A percentile compares a stretch with the other conserved stretches of the same genome.
phyloP scores from a whole-genome alignment of 2,329 filamentous ascomycete species.

The Penicillium hesseltinei region DNA sequence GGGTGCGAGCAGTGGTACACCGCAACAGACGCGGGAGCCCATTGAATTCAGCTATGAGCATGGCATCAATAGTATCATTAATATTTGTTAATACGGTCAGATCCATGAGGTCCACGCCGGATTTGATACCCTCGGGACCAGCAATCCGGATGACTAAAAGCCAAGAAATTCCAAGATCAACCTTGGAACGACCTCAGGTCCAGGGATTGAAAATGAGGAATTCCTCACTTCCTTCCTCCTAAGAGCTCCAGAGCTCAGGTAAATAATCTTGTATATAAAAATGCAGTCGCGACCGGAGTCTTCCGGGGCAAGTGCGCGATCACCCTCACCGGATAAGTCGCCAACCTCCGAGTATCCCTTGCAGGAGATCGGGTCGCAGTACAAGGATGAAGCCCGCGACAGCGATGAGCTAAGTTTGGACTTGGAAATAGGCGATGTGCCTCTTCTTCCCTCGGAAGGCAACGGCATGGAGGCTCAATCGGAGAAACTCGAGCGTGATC shows the following conservation, averaged over 20 bases:
- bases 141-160: conserved; percentile 8
- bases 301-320: background rate
- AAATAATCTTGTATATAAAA: background rate
- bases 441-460: conserved; percentile 14
- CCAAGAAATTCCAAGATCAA: conserved; percentile 1
- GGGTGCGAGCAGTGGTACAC: background rate
- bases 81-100: background rate
- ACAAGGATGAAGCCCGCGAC: conserved; percentile 9
- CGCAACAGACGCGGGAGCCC: background rate
- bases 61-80: background rate
- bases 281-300: conserved; percentile 12
- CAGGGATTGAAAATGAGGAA: background rate
- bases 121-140: background rate
- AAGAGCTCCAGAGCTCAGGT: background rate
- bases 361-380: conserved; percentile 2
- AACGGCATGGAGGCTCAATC: background rate
- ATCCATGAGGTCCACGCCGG: background rate
- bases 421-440: conserved; percentile 22
- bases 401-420: conserved; percentile 16
- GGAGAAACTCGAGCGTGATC: conserved; percentile 6
- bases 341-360: background rate
- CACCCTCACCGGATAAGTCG: background rate
- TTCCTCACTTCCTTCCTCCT: background rate
- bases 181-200: background rate
- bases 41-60: conserved; percentile 2